Conservation (phyloP, 2,329 filamentous ascomycete genomes). For the Nigrospora oryzae region DNA sequence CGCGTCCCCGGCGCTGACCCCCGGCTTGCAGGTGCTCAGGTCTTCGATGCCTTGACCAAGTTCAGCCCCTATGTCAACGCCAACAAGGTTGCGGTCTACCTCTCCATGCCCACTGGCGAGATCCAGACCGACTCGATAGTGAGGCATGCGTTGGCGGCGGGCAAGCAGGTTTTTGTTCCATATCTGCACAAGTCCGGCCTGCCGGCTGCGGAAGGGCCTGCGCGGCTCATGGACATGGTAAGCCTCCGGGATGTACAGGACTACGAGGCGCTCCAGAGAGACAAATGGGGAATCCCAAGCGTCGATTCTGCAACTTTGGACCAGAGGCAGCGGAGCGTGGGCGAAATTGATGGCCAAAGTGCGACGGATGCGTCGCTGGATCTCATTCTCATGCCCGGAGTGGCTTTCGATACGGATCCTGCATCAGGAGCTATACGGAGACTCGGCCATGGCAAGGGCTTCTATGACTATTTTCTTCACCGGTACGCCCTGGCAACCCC, state of each 20-base stretch:
- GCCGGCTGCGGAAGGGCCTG: conserved; percentile 42
- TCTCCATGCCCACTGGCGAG: conserved; percentile 87
- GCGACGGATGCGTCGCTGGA: conserved; percentile 54
- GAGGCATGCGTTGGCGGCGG: conserved; percentile 63
- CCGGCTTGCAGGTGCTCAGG: conserved; percentile 45
- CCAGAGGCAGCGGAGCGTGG: conserved; percentile 64
- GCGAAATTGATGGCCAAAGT: conserved; percentile 40
- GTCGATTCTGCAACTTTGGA: conserved; percentile 58
- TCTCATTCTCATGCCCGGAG: conserved; percentile 82
- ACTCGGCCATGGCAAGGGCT: conserved; percentile 90
- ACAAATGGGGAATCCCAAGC: conserved; percentile 94
- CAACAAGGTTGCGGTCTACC: conserved; percentile 71
- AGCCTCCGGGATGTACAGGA: conserved; percentile 64
- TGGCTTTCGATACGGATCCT: conserved; percentile 71
- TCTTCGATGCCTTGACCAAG: conserved; percentile 55
- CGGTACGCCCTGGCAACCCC: conserved; percentile 47
- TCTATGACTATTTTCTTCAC: conserved; percentile 89
- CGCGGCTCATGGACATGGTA: conserved; percentile 89
- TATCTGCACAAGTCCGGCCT: conserved; percentile 64
- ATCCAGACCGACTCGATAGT: conserved; percentile 79
- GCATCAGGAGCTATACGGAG: conserved; percentile 52
- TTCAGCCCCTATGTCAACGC: conserved; percentile 71
- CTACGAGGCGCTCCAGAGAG: conserved; percentile 66
- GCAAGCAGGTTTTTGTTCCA: conserved; percentile 86
- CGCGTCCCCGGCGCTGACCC: no score